phyloP scores from a whole-genome alignment of 306 rosid species.

The Quercus wislizeni region DNA sequence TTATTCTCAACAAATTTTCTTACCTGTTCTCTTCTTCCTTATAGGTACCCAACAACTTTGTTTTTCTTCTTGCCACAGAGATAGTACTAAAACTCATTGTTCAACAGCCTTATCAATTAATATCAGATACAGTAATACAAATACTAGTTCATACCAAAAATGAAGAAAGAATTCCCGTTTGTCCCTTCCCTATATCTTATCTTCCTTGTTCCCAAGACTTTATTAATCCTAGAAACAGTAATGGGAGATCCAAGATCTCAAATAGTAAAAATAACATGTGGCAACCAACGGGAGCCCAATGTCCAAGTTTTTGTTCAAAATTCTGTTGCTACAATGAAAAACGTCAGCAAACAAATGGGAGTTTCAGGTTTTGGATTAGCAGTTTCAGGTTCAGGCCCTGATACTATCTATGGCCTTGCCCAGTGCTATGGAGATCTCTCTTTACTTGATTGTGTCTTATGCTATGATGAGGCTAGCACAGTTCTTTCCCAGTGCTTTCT shows the following conservation, averaged over 20 bases:
- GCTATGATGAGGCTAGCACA: constrained; percentile 81
- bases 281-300: constrained; percentile 52
- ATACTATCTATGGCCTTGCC: constrained; percentile 71
- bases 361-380: constrained; percentile 64
- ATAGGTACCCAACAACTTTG: background rate
- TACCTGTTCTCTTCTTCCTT: background rate
- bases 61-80: background rate
- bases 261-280: constrained; percentile 48
- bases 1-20: background rate
- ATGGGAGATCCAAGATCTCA: constrained; percentile 72
- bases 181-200: constrained; percentile 19
- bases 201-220: constrained; percentile 26
- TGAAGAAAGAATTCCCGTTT: constrained; percentile 34
- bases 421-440: constrained; percentile 95
- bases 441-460: constrained; percentile 68
- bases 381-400: constrained; percentile 63
- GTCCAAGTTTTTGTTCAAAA: constrained; percentile 51
- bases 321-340: constrained; percentile 75
- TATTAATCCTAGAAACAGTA: constrained; percentile 31
- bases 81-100: constrained; percentile 7
- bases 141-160: constrained; percentile 1
- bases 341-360: constrained; percentile 69
- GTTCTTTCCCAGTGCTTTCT: constrained; percentile 87
- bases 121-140: constrained; percentile 18
- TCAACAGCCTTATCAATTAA: constrained; percentile 8